Percentiles rank a stretch among this genome's conserved stretches.
Conservation (phyloP, 352 stramenopile species). For the Phytopythium ostracodes region DNA sequence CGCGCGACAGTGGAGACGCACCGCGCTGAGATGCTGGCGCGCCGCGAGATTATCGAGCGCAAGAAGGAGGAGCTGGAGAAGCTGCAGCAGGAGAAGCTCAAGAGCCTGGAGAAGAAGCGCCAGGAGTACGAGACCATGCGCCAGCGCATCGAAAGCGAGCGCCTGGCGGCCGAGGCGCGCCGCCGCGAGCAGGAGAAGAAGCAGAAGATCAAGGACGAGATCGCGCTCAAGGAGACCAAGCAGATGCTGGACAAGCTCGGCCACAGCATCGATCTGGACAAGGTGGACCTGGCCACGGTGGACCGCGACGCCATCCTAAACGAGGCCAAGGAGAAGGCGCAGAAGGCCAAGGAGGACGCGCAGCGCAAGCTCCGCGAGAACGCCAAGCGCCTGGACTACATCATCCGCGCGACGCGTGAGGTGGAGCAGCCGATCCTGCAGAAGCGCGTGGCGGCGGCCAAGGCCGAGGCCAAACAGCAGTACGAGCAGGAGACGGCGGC, state of each 20-base stretch:
- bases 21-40: conserved; percentile 84
- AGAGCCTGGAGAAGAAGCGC: conserved; percentile 81
- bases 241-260: conserved; percentile 79
- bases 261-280: conserved; percentile 53
- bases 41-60: conserved; percentile 94
- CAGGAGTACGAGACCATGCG: conserved; percentile 66
- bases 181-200: conserved; percentile 93
- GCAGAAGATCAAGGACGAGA: conserved; percentile 94
- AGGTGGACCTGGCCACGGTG: conserved; percentile 68
- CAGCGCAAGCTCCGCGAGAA: conserved; percentile 92
- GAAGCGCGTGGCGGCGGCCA: conserved; percentile 74
- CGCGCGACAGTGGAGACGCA: conserved; percentile 61
- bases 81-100: conserved; percentile 89
- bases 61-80: conserved; percentile 97
- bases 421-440: conserved; percentile 93
- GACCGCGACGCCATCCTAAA: conserved; percentile 84
- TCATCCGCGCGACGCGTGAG: conserved; percentile 94
- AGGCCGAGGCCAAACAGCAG: conserved; percentile 54
- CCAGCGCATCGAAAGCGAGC: conserved; percentile 72
- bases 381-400: conserved; percentile 94
- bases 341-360: conserved; percentile 94
- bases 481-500: conserved; percentile 79
- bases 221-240: conserved; percentile 90
- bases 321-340: conserved; percentile 93
- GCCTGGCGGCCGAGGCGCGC: conserved; percentile 73